Evolutionary conservation across 768 basidiomycete genomes (phyloP).

Genomic region (Strobilomyces dryophilus): DNA sequence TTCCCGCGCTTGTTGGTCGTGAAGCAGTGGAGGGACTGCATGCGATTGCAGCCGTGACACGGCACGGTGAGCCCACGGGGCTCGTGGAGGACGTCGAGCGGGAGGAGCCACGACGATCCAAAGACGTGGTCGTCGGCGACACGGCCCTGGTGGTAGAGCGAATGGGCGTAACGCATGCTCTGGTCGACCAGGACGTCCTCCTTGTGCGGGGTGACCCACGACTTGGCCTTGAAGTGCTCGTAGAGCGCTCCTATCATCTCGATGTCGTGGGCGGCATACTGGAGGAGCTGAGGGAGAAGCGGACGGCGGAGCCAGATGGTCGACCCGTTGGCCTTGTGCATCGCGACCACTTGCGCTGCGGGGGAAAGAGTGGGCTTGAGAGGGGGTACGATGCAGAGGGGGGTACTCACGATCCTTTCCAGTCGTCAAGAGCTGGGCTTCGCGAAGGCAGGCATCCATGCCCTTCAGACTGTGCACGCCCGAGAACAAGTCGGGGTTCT

Average conservation of each 20-base stretch:
- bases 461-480: conserved; percentile 35
- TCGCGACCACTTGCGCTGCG: conserved; percentile 33
- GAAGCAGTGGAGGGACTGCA: conserved; percentile 30
- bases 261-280: conserved; percentile 43
- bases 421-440: conserved; percentile 19
- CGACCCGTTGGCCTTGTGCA: conserved; percentile 32
- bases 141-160: conserved; percentile 27
- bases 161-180: conserved; percentile 29
- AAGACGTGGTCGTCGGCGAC: conserved; percentile 23
- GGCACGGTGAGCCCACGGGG: conserved; percentile 22
- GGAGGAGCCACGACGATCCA: conserved; percentile 19
- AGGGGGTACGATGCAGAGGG: not conserved
- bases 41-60: conserved; percentile 24
- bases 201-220: conserved; percentile 21
- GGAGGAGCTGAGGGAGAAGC: conserved; percentile 32
- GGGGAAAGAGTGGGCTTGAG: not conserved
- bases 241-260: conserved; percentile 35
- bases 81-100: conserved; percentile 25
- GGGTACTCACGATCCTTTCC: conserved; percentile 33
- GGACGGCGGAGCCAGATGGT: conserved; percentile 36
- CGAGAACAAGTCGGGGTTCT: conserved; percentile 22
- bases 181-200: conserved; percentile 16
- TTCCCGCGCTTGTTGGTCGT: conserved; percentile 11
- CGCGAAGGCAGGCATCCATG: conserved; percentile 32
- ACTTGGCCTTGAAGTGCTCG: conserved; percentile 27